Evolutionary conservation across 768 basidiomycete genomes (phyloP).

Genomic region (Mycena kentingensis): DNA sequence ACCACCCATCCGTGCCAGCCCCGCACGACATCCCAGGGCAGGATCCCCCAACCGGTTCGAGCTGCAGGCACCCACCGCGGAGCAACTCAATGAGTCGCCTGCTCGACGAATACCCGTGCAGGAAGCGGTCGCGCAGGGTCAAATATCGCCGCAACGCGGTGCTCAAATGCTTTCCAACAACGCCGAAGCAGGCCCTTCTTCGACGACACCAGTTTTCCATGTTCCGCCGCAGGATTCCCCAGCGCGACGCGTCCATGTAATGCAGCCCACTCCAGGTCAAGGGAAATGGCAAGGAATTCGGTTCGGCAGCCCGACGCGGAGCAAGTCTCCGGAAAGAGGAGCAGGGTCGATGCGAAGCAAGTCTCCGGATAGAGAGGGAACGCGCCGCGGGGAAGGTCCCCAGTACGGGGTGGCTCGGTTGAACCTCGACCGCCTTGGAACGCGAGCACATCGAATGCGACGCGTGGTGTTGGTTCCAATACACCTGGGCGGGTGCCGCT

Average conservation of each 20-base stretch:
- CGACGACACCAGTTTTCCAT: slow-evolving; percentile 31
- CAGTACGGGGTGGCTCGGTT: slow-evolving; percentile 36
- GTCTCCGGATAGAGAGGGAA: slow-evolving; percentile 33
- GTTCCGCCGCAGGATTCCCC: slow-evolving; percentile 42
- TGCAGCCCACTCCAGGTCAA: slow-evolving; percentile 37
- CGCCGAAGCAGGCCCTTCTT: slow-evolving; percentile 10
- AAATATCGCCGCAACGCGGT: slow-evolving; percentile 51
- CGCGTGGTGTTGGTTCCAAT: slow-evolving; percentile 11
- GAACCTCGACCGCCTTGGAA: slow-evolving; percentile 34
- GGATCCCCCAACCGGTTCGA: slow-evolving; percentile 39
- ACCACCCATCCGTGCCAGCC: slow-evolving; percentile 16
- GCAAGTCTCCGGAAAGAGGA: slow-evolving; percentile 25
- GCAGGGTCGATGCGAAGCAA: too few species aligned
- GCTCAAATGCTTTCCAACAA: slow-evolving; percentile 36
- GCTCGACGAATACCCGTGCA: slow-evolving; percentile 64
- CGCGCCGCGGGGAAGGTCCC: slow-evolving; percentile 13
- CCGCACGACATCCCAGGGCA: slow-evolving; percentile 21
- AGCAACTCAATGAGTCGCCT: slow-evolving; percentile 55
- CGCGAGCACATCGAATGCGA: slow-evolving; percentile 4
- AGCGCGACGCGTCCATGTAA: slow-evolving; percentile 43
- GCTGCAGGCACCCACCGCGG: slow-evolving; percentile 22
- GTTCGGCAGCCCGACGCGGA: slow-evolving; percentile 33
- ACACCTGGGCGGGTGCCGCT: too few species aligned
- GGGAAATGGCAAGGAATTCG: slow-evolving; percentile 29
- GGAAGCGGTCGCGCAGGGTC: slow-evolving; percentile 51